Evolutionary conservation across 1,284 basidiomycete species (phyloP), one percentile per base, ranked within the genome.

Genomic region (Volvariella volvacea): DNA sequence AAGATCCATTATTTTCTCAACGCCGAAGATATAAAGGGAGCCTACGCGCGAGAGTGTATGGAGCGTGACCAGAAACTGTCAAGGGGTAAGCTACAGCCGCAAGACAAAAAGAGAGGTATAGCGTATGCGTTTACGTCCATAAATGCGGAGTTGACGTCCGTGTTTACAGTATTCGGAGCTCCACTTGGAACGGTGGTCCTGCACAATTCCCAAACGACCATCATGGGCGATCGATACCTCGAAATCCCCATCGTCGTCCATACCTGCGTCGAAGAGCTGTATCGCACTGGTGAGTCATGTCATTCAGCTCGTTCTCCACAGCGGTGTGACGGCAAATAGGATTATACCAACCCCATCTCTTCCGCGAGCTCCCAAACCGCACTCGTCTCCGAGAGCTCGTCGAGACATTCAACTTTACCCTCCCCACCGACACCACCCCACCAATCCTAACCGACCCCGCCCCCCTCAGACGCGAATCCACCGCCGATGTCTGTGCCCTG

Each of bases 401-500:
- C 34, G 52, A 55, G 3, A 55, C 60, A 10, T 67, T 65, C 45
- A 61, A 66, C 48, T 56, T 55, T 1, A 52, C 52, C 22, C 46
- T 52, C 4, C 53, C 17, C 47, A 53, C 30, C 47, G 50, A 16
- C 51, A 36, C n/a, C 37, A 7, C 34, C 15, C 4, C 50, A 28
- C 21, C 49, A 1, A 59, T 62, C 21, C 56, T 58, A 7, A 47
- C 53, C 6, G 50, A 56, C 22, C 25, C 25, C 6, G 52, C 55
- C 1, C 57, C 59, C 4, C 68, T 85, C 32, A 65, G 67, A n/a
- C 62, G 68, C 15, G 78, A 81, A 52, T 60, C 68, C 0, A 76
- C 74, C 39, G 63, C 74, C 3, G 76, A 83, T 52, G 66, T 85
- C 22, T 80, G 77, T 52, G 76, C 76, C 0, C 66, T 86, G 16